Evolutionary conservation across 257 asterid genomes (phyloP), one percentile per base, ranked within the genome.

Genomic region (Solanum chilense): DNA sequence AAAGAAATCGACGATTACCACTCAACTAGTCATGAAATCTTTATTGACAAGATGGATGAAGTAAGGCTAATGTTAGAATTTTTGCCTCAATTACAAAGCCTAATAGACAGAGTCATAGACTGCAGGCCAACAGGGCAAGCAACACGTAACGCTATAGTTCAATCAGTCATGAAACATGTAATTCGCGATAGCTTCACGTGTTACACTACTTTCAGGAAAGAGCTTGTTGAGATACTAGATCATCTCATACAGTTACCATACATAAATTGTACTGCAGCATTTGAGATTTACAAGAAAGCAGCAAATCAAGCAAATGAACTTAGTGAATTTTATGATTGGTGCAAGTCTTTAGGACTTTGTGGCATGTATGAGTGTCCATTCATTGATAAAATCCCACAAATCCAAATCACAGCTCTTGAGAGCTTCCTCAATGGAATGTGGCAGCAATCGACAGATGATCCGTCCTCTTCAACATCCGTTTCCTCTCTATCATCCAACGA

Each of bases 41-140:
- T 75, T 1, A 71, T 84, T 35, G 85, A 56, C 3, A 90, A 74
- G 76, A 83, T 86, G 88, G 27, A 90, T 80, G 88, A 91, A 14
- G 42, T 91, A 82, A 90, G 89, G 21, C 85, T 90, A 70, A 78
- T 84, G 84, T 68, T 95, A 12, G 92, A 89, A 23, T 74, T 47
- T n/a, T 62, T 95, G 91, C 93, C 98, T 11, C 92, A 93, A 42
- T 91, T 94, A 8, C 98, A 92, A 66, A 87, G 92, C 88, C 87
- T 94, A 12, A 92, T 92, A 3, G 98, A 95, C 84, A 90, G 93
- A 2, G 92, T 86, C 86, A 87, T 95, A 35, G 93, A 92, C 12
- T 94, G 98, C 85, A 76, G 90, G 92, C 98, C 98, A 2, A 47
- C 31, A 1, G 93, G 94, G 2, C 87, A 88, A n/a, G 89, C 93